Evolutionary conservation across 2,329 filamentous ascomycete genomes (phyloP).

Genomic region (Colletotrichum sidae): DNA sequence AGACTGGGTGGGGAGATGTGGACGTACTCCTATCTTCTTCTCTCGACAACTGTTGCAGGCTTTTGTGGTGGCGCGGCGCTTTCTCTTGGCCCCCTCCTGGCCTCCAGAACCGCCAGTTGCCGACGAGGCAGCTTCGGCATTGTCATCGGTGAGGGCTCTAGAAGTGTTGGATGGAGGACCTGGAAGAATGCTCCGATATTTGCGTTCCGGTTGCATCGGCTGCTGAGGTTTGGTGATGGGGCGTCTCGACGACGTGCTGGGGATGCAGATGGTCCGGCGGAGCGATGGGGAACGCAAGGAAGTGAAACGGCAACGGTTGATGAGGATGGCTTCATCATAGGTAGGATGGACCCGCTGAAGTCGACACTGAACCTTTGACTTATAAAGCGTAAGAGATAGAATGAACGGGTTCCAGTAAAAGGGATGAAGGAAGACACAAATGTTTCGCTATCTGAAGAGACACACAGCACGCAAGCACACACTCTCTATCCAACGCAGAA

Average conservation of each 20-base stretch:
- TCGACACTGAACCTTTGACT: background rate
- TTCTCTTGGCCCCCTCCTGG: conserved; percentile 24
- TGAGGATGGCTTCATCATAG: conserved; percentile 17
- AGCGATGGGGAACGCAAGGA: conserved; percentile 7
- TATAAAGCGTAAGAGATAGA: background rate
- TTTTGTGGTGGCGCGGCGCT: conserved; percentile 17
- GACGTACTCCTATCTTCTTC: conserved; percentile 34
- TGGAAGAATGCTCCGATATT: conserved; percentile 31
- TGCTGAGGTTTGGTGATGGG: conserved; percentile 9
- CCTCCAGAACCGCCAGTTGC: background rate
- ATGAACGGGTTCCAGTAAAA: background rate
- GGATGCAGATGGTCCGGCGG: conserved; percentile 1
- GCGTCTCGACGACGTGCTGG: conserved; percentile 8
- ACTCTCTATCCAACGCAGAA: background rate
- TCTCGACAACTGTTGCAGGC: conserved; percentile 26
- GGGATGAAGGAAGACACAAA: background rate
- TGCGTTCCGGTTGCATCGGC: conserved; percentile 33
- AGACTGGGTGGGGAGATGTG: background rate
- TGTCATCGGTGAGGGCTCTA: conserved; percentile 3
- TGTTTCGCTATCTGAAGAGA: background rate
- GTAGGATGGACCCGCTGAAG: background rate
- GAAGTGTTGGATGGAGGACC: conserved; percentile 1
- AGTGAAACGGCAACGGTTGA: background rate
- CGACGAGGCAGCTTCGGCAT: background rate
- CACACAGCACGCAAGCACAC: background rate